Conservation (phyloP, 768 basidiomycete genomes). For the Podaxis sp. region DNA sequence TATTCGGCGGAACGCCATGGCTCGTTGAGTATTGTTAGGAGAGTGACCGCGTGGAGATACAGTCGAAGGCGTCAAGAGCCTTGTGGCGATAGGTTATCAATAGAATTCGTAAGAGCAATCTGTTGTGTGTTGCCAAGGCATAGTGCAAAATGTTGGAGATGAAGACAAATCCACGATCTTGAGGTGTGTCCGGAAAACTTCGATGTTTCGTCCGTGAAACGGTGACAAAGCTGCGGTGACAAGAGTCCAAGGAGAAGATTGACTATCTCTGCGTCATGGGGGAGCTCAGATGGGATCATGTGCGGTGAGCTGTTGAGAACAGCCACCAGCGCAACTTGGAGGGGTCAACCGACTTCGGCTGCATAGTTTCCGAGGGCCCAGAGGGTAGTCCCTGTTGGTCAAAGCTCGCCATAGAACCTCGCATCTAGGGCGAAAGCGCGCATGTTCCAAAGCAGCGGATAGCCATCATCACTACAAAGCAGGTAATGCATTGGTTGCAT, state of each 20-base stretch:
- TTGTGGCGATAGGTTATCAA: not conserved
- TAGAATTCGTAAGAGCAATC: not conserved
- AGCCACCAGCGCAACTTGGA: not conserved
- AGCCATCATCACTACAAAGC: not conserved
- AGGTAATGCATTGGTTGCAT: slow-evolving; percentile 8
- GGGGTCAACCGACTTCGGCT: not conserved
- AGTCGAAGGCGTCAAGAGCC: not conserved
- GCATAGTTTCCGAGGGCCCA: not conserved
- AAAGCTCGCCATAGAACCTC: not conserved
- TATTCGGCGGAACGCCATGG: not conserved
- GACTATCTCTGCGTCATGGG: not conserved
- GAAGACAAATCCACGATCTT: too few relatives aligned
- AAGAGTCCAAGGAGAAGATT: not conserved
- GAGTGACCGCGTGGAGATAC: not conserved
- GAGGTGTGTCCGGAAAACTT: not conserved
- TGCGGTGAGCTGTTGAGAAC: not conserved
- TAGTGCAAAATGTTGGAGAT: too few relatives aligned
- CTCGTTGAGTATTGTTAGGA: not conserved
- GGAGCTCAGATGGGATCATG: not conserved
- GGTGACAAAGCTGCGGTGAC: not conserved
- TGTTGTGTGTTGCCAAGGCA: not conserved
- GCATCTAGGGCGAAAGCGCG: not conserved
- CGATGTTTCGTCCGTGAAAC: not conserved
- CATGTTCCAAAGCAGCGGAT: not conserved
- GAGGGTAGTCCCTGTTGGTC: not conserved